Percentiles rank a stretch among this genome's conserved stretches.
Conservation (phyloP, 1,284 basidiomycete species). For the Limonomyces culmigenus region DNA sequence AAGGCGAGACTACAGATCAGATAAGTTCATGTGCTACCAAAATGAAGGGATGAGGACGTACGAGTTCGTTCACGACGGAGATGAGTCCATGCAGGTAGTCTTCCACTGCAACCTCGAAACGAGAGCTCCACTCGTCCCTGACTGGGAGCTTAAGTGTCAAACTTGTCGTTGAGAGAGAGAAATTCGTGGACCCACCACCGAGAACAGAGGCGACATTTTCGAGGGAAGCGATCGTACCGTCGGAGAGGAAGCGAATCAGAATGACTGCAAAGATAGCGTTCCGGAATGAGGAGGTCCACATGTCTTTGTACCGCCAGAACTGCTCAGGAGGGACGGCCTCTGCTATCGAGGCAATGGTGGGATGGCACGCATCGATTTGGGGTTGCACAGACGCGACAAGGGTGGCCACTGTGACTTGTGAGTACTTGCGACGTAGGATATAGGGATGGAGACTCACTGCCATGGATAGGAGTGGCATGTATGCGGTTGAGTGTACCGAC, state of each 20-base stretch:
- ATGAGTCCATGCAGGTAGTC: slow-evolving; percentile 81
- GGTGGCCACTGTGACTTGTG: no score
- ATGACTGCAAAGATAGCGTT: slow-evolving; percentile 50
- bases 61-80: slow-evolving; percentile 67
- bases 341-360: no score
- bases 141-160: no score
- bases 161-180: no score
- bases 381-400: no score
- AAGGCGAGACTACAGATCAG: slow-evolving; percentile 46
- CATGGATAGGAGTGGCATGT: no score
- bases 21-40: background rate
- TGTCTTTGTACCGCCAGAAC: slow-evolving; percentile 71
- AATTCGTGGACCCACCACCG: slow-evolving; percentile 36
- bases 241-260: slow-evolving; percentile 47
- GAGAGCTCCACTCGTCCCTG: slow-evolving; percentile 54
- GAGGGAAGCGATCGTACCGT: slow-evolving; percentile 42
- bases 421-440: no score
- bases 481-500: no score
- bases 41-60: slow-evolving; percentile 16
- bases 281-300: slow-evolving; percentile 53
- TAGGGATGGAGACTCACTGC: no score
- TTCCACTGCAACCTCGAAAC: slow-evolving; percentile 52
- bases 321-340: no score
- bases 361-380: no score
- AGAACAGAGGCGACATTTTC: slow-evolving; percentile 32